Conservation (phyloP, 2,329 filamentous ascomycete species). For the Penicillium sp. region DNA sequence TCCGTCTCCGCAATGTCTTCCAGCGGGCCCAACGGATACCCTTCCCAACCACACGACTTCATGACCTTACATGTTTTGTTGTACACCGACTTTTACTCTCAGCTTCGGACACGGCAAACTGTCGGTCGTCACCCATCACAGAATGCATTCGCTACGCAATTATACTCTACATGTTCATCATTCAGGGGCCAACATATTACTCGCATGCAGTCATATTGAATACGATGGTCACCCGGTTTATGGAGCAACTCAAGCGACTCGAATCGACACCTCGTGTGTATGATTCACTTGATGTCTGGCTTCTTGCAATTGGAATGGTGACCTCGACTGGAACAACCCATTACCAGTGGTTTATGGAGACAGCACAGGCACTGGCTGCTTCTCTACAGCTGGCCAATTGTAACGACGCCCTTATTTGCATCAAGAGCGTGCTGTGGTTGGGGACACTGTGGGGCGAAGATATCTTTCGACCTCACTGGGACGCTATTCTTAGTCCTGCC, state of each 20-base stretch:
- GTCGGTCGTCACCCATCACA: not conserved
- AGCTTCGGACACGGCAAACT: not conserved
- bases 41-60: not conserved
- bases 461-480: no score
- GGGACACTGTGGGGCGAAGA: no score
- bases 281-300: not conserved
- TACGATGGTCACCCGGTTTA: not conserved
- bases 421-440: no score
- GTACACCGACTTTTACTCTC: not conserved
- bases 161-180: not conserved
- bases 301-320: not conserved
- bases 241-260: not conserved
- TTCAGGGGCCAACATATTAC: conserved; percentile 1
- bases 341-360: not conserved
- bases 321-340: not conserved
- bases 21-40: conserved; percentile 15
- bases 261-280: not conserved
- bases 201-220: not conserved
- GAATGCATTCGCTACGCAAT: conserved; percentile 1
- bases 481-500: no score
- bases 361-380: not conserved
- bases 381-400: no score
- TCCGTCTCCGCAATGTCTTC: conserved; percentile 41
- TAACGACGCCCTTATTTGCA: no score
- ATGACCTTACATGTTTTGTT: conserved; percentile 5